Percentiles rank a stretch among this genome's conserved stretches.
phyloP scores from a whole-genome alignment of 2,329 filamentous ascomycete genomes.

The Cordyceps fumosorosea region DNA sequence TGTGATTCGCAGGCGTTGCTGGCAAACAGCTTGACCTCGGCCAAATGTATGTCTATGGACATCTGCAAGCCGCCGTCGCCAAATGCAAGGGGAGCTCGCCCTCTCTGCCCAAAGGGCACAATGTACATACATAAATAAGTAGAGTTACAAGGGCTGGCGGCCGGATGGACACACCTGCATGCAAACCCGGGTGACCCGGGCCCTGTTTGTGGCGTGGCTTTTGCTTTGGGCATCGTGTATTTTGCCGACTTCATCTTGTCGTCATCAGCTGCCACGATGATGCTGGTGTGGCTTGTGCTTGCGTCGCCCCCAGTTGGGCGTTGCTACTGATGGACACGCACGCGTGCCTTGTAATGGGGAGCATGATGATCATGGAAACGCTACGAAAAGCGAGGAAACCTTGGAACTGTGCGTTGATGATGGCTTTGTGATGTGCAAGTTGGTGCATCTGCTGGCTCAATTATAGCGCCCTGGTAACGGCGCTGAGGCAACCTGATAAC shows the following conservation, averaged over 20 bases:
- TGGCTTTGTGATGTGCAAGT: too few species aligned
- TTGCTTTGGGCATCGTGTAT: background rate
- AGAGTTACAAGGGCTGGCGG: background rate
- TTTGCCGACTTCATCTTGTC: slow-evolving; percentile 3
- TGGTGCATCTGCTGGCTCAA: too few species aligned
- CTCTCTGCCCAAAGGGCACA: too few species aligned
- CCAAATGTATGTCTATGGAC: background rate
- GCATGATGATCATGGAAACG: background rate
- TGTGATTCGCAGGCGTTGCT: background rate
- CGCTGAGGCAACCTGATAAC: too few species aligned
- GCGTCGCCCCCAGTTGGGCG: background rate
- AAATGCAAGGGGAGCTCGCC: background rate
- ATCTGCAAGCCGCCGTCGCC: background rate
- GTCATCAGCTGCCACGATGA: slow-evolving; percentile 7
- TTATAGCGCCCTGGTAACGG: too few species aligned
- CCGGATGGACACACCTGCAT: background rate
- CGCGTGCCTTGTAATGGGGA: background rate
- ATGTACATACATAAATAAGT: background rate
- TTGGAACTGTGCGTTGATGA: background rate
- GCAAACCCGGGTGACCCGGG: background rate
- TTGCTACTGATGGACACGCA: background rate
- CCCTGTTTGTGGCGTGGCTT: background rate
- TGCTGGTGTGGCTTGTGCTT: background rate
- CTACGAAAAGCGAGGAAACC: background rate
- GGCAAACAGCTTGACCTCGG: background rate